A percentile compares a stretch with the other conserved stretches of the same genome.
These are phyloP conservation scores for Aaosphaeria arxii DNA, from an alignment of 2,329 filamentous ascomycete genomes.

Conservation along the genomic window DNA sequence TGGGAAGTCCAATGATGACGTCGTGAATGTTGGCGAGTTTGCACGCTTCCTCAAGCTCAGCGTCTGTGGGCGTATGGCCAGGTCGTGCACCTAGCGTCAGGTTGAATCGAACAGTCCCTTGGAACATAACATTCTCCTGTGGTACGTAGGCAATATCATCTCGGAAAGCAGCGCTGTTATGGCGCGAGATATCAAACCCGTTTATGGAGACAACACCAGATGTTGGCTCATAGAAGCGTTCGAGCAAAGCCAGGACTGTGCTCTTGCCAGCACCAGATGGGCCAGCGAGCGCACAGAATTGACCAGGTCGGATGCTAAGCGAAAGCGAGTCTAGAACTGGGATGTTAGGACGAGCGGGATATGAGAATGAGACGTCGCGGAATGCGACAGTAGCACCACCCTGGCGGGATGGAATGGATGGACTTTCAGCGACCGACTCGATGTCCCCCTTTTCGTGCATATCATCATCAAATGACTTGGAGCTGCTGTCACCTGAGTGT, in stretches of 20 bases:
- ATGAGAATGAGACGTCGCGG: slow-evolving; percentile 61
- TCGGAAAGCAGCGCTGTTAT: slow-evolving; percentile 38
- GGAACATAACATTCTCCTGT: slow-evolving; percentile 48
- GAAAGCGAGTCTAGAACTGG: slow-evolving; percentile 56
- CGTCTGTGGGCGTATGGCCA: slow-evolving; percentile 53
- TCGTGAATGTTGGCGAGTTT: slow-evolving; percentile 69
- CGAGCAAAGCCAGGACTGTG: slow-evolving; percentile 55
- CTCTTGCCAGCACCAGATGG: slow-evolving; percentile 67
- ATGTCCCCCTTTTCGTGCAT: slow-evolving; percentile 45
- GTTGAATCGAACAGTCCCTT: slow-evolving; percentile 49
- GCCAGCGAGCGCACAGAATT: slow-evolving; percentile 64
- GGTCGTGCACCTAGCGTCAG: slow-evolving; percentile 50
- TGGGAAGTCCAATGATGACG: slow-evolving; percentile 59
- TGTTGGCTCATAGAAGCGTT: slow-evolving; percentile 54
- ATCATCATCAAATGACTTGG: slow-evolving; percentile 80
- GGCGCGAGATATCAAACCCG: slow-evolving; percentile 45
- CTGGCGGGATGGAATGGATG: slow-evolving; percentile 60
- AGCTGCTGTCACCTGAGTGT: slow-evolving; percentile 52
- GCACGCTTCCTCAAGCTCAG: slow-evolving; percentile 65
- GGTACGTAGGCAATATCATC: slow-evolving; percentile 47
- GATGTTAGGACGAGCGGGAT: slow-evolving; percentile 60
- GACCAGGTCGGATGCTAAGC: slow-evolving; percentile 56
- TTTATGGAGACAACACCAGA: slow-evolving; percentile 54
- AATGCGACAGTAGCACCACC: slow-evolving; percentile 50
- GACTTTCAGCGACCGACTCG: slow-evolving; percentile 25